Base-by-base conservation (phyloP, 768 basidiomycete species). In the Favolaschia claudopus region DNA sequence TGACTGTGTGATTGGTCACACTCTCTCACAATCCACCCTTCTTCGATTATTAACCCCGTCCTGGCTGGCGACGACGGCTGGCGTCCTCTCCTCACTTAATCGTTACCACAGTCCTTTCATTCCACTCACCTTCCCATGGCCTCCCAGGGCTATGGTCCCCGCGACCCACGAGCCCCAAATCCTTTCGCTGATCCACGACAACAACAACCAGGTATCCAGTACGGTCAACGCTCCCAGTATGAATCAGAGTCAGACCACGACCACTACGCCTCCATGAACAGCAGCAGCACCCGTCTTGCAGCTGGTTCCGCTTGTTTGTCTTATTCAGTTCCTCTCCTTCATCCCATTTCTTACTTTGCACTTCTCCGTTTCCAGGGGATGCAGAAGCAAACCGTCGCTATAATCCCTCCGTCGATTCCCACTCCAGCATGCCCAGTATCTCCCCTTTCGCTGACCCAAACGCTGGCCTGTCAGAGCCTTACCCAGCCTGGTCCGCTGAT, bases 401-500 rank as follows among this genome's bases (percentile, higher is more conserved):
- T 63, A 74, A 81, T 38, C 78, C 84, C 19, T 88, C 87, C 46
- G 77, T 87, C 64, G 80, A 81, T 69, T 89, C 87, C 15, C 86
- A 88, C 71, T 77, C 79, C 45, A 87, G 85, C 70, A 76, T 83
- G 55, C 80, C 82, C 48, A 84, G 78, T 67, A 81, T 82, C 47
- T 86, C 85, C 28, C 85, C 85, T 37, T 88, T 86, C 69, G 80
- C 77, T 34, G 85, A 88, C 71, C 77, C 84, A 25, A 82, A 79
- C 22, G 72, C 79, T 45, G 80, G 78, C 50, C 72, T 76, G 46
- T 70, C 78, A 20, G 87, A 92, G 54, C 92, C 91, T 52, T 99
- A 96, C 73, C 96, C 96, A 59, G 96, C 96, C 37, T 99, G 97
- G 97, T 85, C 91, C 25, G 82, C 90, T 29, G 93, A 96, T 64